A percentile compares a stretch with the other conserved stretches of the same genome.
These are phyloP conservation scores for Candida insectorum DNA, from an alignment of 805 yeast species.

Conservation along the genomic window DNA sequence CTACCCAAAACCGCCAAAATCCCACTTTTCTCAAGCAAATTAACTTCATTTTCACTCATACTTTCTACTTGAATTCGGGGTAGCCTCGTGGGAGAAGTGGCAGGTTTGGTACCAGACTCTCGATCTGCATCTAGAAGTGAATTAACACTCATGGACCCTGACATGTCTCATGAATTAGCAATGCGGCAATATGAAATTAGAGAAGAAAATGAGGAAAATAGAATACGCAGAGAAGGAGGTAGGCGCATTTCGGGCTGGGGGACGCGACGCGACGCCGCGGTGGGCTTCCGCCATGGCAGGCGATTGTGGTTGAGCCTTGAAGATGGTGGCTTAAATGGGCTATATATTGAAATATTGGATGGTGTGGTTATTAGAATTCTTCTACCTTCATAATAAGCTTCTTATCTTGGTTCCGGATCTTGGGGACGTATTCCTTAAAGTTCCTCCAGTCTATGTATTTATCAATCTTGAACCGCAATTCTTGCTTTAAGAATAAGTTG, in stretches of 20 bases:
- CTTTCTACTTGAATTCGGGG: constrained; percentile 3
- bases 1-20: constrained; percentile 49
- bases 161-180: no score
- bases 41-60: constrained; percentile 1
- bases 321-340: no score
- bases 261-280: no score
- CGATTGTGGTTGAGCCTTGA: no score
- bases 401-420: constrained; percentile 27
- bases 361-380: constrained; percentile 22
- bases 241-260: no score
- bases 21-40: constrained; percentile 12
- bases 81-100: not conserved
- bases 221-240: no score
- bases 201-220: no score
- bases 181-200: no score
- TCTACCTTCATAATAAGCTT: constrained; percentile 36
- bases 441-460: constrained; percentile 37
- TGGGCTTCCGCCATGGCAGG: no score
- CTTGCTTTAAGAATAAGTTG: constrained; percentile 20
- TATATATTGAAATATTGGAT: no score
- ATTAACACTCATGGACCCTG: constrained; percentile 37
- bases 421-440: constrained; percentile 24
- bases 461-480: constrained; percentile 29
- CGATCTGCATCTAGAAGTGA: constrained; percentile 33
- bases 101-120: not conserved